Conservation (phyloP, 139 green algal genomes). For the Tetradesmus obliquus region DNA sequence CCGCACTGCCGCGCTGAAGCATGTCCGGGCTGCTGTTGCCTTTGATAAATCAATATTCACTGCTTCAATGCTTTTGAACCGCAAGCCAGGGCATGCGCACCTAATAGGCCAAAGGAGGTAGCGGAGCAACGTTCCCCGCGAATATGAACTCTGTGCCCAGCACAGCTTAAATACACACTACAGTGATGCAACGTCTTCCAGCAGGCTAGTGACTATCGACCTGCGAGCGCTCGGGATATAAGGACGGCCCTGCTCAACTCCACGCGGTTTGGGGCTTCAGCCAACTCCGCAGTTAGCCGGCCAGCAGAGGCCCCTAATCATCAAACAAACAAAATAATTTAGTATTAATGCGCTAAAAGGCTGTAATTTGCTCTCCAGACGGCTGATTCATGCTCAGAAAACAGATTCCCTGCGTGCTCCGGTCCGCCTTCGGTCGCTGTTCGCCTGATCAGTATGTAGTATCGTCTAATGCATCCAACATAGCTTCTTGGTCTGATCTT, state of each 20-base stretch:
- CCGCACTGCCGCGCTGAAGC: neutral
- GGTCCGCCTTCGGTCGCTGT: neutral
- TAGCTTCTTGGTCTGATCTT: neutral
- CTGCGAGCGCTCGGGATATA: neutral
- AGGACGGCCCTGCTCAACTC: neutral
- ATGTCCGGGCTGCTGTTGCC: neutral
- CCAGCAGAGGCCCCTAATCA: neutral
- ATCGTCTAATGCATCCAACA: too few relatives aligned
- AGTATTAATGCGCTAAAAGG: neutral
- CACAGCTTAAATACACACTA: neutral
- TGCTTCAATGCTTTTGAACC: neutral
- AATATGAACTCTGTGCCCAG: neutral
- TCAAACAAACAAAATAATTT: neutral
- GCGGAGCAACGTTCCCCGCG: neutral
- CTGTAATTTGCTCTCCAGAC: neutral
- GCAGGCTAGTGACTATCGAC: neutral
- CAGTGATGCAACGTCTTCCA: neutral
- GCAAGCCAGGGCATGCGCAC: neutral
- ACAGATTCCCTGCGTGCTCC: neutral
- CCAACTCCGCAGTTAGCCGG: neutral
- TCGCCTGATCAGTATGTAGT: too few relatives aligned
- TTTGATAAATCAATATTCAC: neutral
- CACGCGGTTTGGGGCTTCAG: slow-evolving; percentile 1
- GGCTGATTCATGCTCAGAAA: neutral
- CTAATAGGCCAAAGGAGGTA: neutral